A percentile compares a stretch with the other conserved stretches of the same genome.
Evolutionary conservation across 108 stramenopile genomes (phyloP).

Genomic region (Cyclotella choctawhatcheeana): DNA sequence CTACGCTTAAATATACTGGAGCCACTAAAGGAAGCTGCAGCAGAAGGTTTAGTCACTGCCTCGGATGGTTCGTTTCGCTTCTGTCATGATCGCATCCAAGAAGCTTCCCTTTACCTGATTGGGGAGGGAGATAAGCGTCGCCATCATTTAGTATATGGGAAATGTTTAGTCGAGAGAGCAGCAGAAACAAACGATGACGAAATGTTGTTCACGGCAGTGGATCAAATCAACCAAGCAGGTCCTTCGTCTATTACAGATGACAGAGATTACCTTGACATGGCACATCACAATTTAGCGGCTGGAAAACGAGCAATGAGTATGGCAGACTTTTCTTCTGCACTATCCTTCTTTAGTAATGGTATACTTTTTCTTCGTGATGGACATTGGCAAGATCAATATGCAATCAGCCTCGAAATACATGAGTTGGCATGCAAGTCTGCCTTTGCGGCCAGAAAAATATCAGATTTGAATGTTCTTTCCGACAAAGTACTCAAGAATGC

Average conservation of each 20-base stretch:
- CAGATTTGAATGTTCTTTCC: background rate
- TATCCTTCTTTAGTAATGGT: slow-evolving; percentile 26
- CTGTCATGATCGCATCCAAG: slow-evolving; percentile 28
- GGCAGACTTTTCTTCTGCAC: slow-evolving; percentile 18
- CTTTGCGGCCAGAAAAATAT: slow-evolving; percentile 1
- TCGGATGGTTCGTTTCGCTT: slow-evolving; percentile 11
- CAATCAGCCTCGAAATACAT: slow-evolving; percentile 27
- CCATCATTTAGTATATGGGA: slow-evolving; percentile 18
- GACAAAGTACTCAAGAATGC: slow-evolving; percentile 14
- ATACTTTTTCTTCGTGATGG: slow-evolving; percentile 4
- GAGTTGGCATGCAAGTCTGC: slow-evolving; percentile 7
- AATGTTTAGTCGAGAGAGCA: background rate
- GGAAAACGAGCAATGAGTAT: slow-evolving; percentile 22
- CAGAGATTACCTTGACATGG: slow-evolving; percentile 2
- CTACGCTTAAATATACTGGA: background rate
- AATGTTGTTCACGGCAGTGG: slow-evolving; percentile 14
- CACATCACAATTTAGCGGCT: slow-evolving; percentile 15
- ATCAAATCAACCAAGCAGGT: slow-evolving; percentile 21
- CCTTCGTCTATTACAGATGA: background rate
- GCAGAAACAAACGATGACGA: slow-evolving; percentile 1
- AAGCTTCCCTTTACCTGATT: slow-evolving; percentile 31
- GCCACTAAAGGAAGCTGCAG: slow-evolving; percentile 5
- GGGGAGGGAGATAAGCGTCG: background rate
- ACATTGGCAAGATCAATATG: slow-evolving; percentile 30
- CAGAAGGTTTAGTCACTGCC: slow-evolving; percentile 21